phyloP scores from a whole-genome alignment of 2,329 filamentous ascomycete genomes.

The Thelonectria olida region DNA sequence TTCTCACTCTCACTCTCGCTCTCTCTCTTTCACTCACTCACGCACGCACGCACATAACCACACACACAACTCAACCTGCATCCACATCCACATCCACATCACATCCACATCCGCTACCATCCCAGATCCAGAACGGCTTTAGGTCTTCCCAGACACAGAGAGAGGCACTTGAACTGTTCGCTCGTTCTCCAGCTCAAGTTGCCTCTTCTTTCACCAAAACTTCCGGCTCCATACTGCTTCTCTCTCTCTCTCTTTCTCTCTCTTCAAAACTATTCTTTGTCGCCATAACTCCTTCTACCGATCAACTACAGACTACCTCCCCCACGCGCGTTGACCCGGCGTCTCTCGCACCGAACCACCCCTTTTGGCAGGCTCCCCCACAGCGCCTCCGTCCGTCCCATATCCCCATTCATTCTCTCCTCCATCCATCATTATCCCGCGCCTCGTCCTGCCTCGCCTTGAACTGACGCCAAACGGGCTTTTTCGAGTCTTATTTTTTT shows the following conservation, averaged over 20 bases:
- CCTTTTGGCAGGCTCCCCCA: conserved; percentile 42
- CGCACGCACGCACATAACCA: conserved; percentile 15
- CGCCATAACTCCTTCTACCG: conserved; percentile 4
- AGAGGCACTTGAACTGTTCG: conserved; percentile 29
- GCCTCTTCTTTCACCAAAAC: conserved; percentile 24
- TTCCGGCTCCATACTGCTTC: background rate
- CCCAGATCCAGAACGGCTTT: conserved; percentile 37
- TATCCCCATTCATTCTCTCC: conserved; percentile 37
- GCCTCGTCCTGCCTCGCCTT: conserved; percentile 32
- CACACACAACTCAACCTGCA: conserved; percentile 34
- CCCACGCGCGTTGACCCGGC: conserved; percentile 39
- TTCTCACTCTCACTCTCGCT: background rate
- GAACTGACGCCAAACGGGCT: conserved; percentile 18
- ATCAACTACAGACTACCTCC: conserved; percentile 12
- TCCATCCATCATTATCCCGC: conserved; percentile 43
- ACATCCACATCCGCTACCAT: conserved; percentile 28
- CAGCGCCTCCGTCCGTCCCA: conserved; percentile 37
- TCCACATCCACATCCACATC: conserved; percentile 25
- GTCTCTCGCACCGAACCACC: conserved; percentile 43
- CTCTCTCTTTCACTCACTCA: background rate
- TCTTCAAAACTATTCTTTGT: conserved; percentile 28
- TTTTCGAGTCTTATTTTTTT: conserved; percentile 6
- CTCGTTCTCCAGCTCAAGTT: conserved; percentile 29
- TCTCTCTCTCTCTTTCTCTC: conserved; percentile 31
- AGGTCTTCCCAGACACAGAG: conserved; percentile 28